Conservation (phyloP, 345 rosid species). For the Fremontodendron californicum region DNA sequence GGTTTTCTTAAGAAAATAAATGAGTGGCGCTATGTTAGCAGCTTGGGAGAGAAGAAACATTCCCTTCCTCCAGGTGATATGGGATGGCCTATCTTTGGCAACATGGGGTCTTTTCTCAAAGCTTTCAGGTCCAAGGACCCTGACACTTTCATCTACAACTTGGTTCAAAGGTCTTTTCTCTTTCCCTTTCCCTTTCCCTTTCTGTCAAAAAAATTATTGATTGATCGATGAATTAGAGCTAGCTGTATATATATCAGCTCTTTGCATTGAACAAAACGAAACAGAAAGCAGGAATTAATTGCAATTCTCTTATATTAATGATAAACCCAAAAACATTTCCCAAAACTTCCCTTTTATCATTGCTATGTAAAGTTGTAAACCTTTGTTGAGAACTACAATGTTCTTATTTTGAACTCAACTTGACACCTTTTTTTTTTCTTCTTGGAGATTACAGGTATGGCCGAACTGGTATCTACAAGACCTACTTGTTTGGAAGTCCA, state of each 20-base stretch:
- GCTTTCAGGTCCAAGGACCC: slow-evolving; percentile 38
- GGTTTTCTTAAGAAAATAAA: slow-evolving; percentile 13
- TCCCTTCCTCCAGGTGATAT: slow-evolving; percentile 28
- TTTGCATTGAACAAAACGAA: no score
- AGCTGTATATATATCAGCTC: no score
- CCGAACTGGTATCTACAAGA: slow-evolving; percentile 30
- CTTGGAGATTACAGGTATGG: slow-evolving; percentile 22
- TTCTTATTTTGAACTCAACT: not conserved
- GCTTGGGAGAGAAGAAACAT: slow-evolving; percentile 29
- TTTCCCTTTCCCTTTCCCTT: not conserved
- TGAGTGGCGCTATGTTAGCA: slow-evolving; percentile 17
- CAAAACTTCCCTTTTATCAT: no score
- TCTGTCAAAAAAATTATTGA: no score
- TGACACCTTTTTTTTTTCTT: not conserved
- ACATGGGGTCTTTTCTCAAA: slow-evolving; percentile 39
- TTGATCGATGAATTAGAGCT: no score
- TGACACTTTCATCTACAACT: slow-evolving; percentile 13
- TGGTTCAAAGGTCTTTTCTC: not conserved
- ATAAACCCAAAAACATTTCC: no score
- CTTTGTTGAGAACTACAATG: not conserved
- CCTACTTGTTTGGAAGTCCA: slow-evolving; percentile 29
- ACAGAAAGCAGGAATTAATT: no score
- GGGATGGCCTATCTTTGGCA: slow-evolving; percentile 25
- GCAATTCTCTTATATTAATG: no score
- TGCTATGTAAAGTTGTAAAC: no score